phyloP scores from a whole-genome alignment of 2,329 filamentous ascomycete species.

The Fusarium coicis region DNA sequence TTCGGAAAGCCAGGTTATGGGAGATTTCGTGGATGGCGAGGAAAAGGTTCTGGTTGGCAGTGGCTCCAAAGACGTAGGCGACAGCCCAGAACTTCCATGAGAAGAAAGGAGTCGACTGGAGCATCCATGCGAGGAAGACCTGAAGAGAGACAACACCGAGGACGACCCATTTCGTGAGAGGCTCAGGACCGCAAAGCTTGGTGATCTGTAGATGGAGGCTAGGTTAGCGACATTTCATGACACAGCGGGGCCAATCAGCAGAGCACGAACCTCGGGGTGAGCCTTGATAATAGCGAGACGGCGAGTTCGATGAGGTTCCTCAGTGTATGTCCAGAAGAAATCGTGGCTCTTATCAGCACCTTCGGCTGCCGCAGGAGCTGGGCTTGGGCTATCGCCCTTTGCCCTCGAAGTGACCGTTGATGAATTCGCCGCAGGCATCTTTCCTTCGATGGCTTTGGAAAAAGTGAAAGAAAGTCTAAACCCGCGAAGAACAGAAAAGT shows the following conservation, averaged over 20 bases:
- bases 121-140: conserved; percentile 77
- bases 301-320: conserved; percentile 93
- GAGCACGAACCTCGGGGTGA: conserved; percentile 81
- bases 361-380: conserved; percentile 18
- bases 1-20: conserved; percentile 94
- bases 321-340: conserved; percentile 99
- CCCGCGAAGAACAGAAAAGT: neutral
- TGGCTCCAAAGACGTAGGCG: conserved; percentile 92
- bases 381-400: conserved; percentile 37
- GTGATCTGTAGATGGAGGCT: conserved; percentile 71
- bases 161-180: conserved; percentile 94
- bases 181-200: conserved; percentile 96
- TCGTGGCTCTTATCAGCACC: conserved; percentile 51
- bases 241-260: conserved; percentile 1
- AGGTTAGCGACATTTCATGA: conserved; percentile 13
- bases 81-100: conserved; percentile 87
- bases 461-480: neutral
- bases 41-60: conserved; percentile 98
- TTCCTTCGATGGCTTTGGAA: neutral
- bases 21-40: conserved; percentile 99
- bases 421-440: conserved; percentile 45
- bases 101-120: conserved; percentile 81
- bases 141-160: conserved; percentile 85
- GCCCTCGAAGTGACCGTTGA: conserved; percentile 51
- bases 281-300: conserved; percentile 97